Evolutionary conservation across 2,329 filamentous ascomycete genomes (phyloP).

Genomic region (Rhynchosporium secalis): DNA sequence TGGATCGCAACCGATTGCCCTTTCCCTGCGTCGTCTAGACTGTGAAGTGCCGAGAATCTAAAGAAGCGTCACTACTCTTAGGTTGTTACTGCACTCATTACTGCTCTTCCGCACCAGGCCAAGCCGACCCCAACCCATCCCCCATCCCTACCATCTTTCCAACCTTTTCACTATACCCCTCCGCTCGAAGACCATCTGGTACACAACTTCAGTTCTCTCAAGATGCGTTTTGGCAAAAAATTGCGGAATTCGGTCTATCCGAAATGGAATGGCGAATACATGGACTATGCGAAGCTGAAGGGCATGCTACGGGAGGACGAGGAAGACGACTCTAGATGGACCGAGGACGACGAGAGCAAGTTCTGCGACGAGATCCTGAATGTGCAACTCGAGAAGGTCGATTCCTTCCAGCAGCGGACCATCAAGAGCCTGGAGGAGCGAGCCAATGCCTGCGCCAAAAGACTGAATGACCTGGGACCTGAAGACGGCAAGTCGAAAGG

Average conservation of each 20-base stretch:
- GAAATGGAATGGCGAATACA: constrained; percentile 91
- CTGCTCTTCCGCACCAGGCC: no score
- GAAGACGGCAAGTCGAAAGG: constrained; percentile 55
- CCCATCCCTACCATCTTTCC: neutral
- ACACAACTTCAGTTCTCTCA: constrained; percentile 30
- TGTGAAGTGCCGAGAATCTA: no score
- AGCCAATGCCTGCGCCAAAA: constrained; percentile 59
- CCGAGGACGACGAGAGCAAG: constrained; percentile 85
- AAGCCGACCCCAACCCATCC: no score
- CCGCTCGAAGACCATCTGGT: constrained; percentile 3
- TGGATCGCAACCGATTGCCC: no score
- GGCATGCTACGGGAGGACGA: constrained; percentile 77
- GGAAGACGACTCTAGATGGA: constrained; percentile 69
- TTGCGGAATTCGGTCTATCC: constrained; percentile 76
- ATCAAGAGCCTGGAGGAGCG: constrained; percentile 58
- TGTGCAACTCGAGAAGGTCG: constrained; percentile 91
- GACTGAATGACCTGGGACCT: constrained; percentile 76
- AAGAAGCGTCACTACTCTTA: no score
- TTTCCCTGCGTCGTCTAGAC: no score
- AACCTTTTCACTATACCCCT: neutral
- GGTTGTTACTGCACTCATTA: no score
- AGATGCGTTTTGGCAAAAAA: constrained; percentile 92
- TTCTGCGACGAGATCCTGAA: constrained; percentile 97
- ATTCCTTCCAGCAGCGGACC: constrained; percentile 82
- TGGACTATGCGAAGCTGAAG: constrained; percentile 95